phyloP scores from a whole-genome alignment of 192 early-diverging fungal genomes.

The Entomortierella beljakovae region DNA sequence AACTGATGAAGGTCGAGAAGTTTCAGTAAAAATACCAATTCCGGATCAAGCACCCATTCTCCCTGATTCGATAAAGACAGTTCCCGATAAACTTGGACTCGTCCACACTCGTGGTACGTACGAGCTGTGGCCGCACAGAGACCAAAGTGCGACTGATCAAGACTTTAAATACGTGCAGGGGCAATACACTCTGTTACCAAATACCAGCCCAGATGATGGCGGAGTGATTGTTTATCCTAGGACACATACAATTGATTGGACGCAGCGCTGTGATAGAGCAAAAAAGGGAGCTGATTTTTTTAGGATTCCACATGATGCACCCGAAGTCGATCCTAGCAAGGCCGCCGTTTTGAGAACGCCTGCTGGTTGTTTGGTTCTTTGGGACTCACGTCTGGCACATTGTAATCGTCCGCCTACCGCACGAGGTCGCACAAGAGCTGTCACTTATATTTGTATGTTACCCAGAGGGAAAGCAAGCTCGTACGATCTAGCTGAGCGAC shows the following conservation, averaged over 20 bases:
- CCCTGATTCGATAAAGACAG: conserved; percentile 7
- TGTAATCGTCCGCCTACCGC: conserved; percentile 29
- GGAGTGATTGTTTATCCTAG: conserved; percentile 34
- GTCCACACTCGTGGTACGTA: conserved; percentile 16
- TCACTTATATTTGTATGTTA: conserved; percentile 30
- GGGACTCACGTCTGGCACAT: conserved; percentile 33
- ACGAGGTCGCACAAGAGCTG: conserved; percentile 16
- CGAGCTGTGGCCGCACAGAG: conserved; percentile 29
- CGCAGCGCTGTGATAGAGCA: conserved; percentile 2
- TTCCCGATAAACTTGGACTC: conserved; percentile 4
- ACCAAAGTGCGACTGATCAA: conserved; percentile 9
- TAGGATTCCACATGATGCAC: not conserved
- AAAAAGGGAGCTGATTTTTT: conserved; percentile 11
- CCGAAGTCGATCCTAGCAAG: conserved; percentile 12
- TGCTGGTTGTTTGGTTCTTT: conserved; percentile 20
- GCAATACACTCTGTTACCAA: conserved; percentile 13
- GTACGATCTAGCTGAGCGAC: conserved; percentile 1
- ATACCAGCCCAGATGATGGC: conserved; percentile 17
- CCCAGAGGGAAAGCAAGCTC: conserved; percentile 13
- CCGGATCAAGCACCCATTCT: conserved; percentile 1
- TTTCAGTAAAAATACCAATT: not conserved
- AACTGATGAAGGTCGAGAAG: not conserved
- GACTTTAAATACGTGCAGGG: conserved; percentile 24
- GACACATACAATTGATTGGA: conserved; percentile 28
- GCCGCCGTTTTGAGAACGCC: conserved; percentile 24